These are phyloP conservation scores for Candida nanaspora DNA, from an alignment of 805 yeast species.

Conservation along the genomic window DNA sequence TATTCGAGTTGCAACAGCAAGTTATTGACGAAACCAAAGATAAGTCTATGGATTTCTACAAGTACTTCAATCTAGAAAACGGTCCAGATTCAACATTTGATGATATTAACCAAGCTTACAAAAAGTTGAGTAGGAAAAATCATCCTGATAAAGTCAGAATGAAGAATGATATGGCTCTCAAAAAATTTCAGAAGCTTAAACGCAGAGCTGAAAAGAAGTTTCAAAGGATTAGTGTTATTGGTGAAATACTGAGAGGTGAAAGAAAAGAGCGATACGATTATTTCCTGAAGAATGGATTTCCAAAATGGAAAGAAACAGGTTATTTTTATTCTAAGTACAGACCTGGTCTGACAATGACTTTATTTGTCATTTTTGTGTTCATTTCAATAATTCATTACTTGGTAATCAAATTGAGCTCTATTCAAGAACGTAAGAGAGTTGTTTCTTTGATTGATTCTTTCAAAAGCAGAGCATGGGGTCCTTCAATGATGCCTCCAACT, in stretches of 20 bases:
- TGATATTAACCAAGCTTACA: constrained; percentile 59
- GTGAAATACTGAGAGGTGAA: constrained; percentile 61
- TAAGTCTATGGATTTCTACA: constrained; percentile 52
- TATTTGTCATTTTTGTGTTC: constrained; percentile 42
- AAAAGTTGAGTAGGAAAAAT: constrained; percentile 58
- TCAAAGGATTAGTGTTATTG: constrained; percentile 70
- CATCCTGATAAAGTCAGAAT: constrained; percentile 78
- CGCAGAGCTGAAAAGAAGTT: constrained; percentile 61
- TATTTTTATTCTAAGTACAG: constrained; percentile 60
- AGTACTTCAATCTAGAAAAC: constrained; percentile 48
- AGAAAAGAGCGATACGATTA: constrained; percentile 74
- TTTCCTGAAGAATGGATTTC: constrained; percentile 79
- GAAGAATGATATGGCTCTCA: constrained; percentile 28
- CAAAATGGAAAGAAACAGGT: constrained; percentile 64
- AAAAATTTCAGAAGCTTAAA: constrained; percentile 18
- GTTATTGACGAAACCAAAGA: constrained; percentile 49
- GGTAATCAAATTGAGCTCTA: constrained; percentile 44
- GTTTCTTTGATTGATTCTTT: constrained; percentile 39
- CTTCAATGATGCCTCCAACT: constrained; percentile 35
- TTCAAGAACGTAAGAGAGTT: constrained; percentile 53
- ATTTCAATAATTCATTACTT: constrained; percentile 53
- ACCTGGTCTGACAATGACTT: constrained; percentile 52
- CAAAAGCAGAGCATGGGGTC: constrained; percentile 49
- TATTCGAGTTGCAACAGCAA: constrained; percentile 59
- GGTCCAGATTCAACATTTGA: constrained; percentile 36